These are phyloP conservation scores for Solanum clarkiae DNA, from an alignment of 257 asterid species.

Conservation along the genomic window DNA sequence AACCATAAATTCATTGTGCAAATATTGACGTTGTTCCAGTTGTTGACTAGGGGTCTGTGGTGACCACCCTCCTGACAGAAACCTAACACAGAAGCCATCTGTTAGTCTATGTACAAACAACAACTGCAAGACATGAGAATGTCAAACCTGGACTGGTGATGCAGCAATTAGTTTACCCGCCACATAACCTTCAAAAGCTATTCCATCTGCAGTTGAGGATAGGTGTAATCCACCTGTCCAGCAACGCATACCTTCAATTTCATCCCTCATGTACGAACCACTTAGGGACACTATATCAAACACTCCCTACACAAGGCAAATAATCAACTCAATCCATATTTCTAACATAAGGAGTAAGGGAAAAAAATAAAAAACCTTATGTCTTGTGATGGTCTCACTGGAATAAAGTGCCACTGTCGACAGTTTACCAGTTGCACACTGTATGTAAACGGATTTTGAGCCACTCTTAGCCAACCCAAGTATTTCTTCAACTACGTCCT, in stretches of 20 bases:
- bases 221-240: conserved; percentile 3
- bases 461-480: neutral
- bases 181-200: neutral
- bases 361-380: neutral
- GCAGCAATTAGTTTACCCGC: conserved; percentile 4
- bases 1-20: no score
- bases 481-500: neutral
- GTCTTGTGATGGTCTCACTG: neutral
- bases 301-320: conserved; percentile 5
- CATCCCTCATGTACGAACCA: conserved; percentile 3
- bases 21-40: no score
- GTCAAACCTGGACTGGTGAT: neutral
- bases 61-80: neutral
- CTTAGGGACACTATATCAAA: conserved; percentile 6
- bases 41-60: neutral
- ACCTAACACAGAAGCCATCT: neutral
- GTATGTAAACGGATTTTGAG: neutral
- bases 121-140: no score
- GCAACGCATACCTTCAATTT: neutral
- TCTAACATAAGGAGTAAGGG: neutral
- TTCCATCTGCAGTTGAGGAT: neutral
- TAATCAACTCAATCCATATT: neutral
- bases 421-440: neutral
- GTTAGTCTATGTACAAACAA: no score
- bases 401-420: no score